Base-by-base conservation (phyloP, 2,329 filamentous ascomycete genomes). In the Pseudodiploospora longispora region DNA sequence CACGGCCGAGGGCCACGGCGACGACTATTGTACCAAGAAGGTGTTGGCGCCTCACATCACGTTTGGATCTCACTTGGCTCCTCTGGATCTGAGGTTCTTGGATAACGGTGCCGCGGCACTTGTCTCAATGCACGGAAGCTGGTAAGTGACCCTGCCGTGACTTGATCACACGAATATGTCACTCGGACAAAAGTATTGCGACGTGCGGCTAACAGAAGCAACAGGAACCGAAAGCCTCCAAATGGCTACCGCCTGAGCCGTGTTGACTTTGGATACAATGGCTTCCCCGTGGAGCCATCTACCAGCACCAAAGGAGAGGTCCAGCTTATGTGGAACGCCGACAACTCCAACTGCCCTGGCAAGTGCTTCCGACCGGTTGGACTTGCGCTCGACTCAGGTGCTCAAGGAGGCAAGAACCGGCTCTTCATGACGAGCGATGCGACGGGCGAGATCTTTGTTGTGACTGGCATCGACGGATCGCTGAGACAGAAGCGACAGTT, bases 51-150 rank as follows among this genome's bases (percentile, higher is more conserved):
- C 58, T 12, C 34, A 38, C 9, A 40, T 59, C 9, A 59, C 56
- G 6, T 58, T 60, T 46, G 47, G 47, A 10, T 48, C 80, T 2
- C 81, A 85, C 53, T 78, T 72, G 59, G 80, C 82, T 1, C 82
- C 82, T 1, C 63, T 85, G 4, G 80, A 83, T 51, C 73, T 84
- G 49, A 74, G 76, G 47, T 85, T 85, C 62, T 73, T 75, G 48
- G 58, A 65, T 3, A 60, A 69, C 36, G 72, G 72, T 9, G 74
- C 69, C 9, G 71, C 69, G 4, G 79, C 77, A 3, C 83, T 74
- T 61, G 65, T 85, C 28, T 66, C 77, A 0, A 80, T 83, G 57
- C 80, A 83, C 55, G 80, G 80, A 8, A 80, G 74, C 58, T 83
- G 80, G 59, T 59, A 36, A 42, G 55, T 50, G 12, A 36, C 5